A percentile compares a stretch with the other conserved stretches of the same genome.
These are phyloP conservation scores for Ilex aquifolium DNA, from an alignment of 257 asterid genomes.

Conservation along the genomic window DNA sequence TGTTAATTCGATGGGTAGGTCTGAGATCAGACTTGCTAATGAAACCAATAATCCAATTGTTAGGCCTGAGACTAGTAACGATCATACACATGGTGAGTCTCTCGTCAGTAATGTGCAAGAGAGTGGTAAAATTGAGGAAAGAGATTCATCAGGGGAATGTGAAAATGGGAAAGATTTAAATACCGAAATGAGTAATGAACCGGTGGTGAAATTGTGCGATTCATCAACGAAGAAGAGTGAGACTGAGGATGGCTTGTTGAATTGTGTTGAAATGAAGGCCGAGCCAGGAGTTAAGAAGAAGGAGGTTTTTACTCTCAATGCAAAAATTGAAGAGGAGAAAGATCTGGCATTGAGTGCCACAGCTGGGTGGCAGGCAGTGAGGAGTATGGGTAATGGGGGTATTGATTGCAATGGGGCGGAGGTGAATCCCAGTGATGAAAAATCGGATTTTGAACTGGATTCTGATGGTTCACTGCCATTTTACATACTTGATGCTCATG, in stretches of 20 bases:
- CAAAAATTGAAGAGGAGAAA: conserved; percentile 53
- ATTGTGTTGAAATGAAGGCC: conserved; percentile 29
- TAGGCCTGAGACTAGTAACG: conserved; percentile 21
- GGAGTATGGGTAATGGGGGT: conserved; percentile 39
- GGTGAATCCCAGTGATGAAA: conserved; percentile 46
- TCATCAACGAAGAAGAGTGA: conserved; percentile 11
- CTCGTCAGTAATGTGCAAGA: conserved; percentile 10
- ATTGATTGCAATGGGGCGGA: conserved; percentile 29
- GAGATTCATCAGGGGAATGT: conserved; percentile 1
- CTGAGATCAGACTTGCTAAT: too few relatives aligned
- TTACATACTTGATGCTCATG: conserved; percentile 86
- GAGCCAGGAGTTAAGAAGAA: conserved; percentile 20
- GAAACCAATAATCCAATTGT: neutral
- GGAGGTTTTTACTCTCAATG: conserved; percentile 61
- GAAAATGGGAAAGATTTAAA: conserved; percentile 15
- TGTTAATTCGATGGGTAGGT: conserved; percentile 11
- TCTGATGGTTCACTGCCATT: conserved; percentile 77
- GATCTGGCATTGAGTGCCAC: conserved; percentile 71
- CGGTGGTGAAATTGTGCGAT: conserved; percentile 17
- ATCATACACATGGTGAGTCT: conserved; percentile 21
- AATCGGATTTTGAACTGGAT: conserved; percentile 58
- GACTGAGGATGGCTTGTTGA: conserved; percentile 20
- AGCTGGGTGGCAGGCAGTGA: conserved; percentile 70
- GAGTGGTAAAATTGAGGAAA: conserved; percentile 19
- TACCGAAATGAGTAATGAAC: conserved; percentile 17